Percentiles rank a stretch among this genome's conserved stretches.
Evolutionary conservation across 352 stramenopile genomes (phyloP).

Genomic region (Phytophthora niederhauseri): DNA sequence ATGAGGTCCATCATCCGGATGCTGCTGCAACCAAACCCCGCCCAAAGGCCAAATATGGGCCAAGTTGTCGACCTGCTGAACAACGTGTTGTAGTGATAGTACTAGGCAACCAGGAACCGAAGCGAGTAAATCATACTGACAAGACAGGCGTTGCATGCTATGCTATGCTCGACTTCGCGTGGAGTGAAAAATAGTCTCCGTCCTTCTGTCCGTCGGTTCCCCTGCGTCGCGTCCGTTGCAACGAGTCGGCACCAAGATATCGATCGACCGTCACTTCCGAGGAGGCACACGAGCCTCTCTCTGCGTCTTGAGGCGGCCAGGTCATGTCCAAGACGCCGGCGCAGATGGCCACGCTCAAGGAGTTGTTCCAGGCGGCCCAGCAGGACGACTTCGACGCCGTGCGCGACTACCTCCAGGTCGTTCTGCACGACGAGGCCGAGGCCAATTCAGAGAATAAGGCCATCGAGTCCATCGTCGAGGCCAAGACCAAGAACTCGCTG

Average conservation of each 20-base stretch:
- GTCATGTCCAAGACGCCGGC: slow-evolving; percentile 23
- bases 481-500: slow-evolving; percentile 74
- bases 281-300: background rate
- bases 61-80: slow-evolving; percentile 63
- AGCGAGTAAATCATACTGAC: background rate
- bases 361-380: slow-evolving; percentile 72
- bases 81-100: slow-evolving; percentile 4
- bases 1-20: slow-evolving; percentile 67
- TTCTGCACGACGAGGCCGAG: slow-evolving; percentile 42
- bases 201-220: slow-evolving; percentile 10
- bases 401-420: slow-evolving; percentile 59
- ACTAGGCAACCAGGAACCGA: background rate
- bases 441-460: slow-evolving; percentile 6
- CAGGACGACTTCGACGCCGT: slow-evolving; percentile 73
- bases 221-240: slow-evolving; percentile 25
- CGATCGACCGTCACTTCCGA: slow-evolving; percentile 3
- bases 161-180: background rate
- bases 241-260: slow-evolving; percentile 24
- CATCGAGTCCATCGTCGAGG: slow-evolving; percentile 55
- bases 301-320: background rate
- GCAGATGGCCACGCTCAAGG: slow-evolving; percentile 52
- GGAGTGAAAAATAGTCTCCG: slow-evolving; percentile 9
- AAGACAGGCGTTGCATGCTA: background rate
- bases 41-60: slow-evolving; percentile 59
- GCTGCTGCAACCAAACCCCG: slow-evolving; percentile 64